These are phyloP conservation scores for Penstemon barbatus DNA, from an alignment of 257 asterid species.

Conservation along the genomic window DNA sequence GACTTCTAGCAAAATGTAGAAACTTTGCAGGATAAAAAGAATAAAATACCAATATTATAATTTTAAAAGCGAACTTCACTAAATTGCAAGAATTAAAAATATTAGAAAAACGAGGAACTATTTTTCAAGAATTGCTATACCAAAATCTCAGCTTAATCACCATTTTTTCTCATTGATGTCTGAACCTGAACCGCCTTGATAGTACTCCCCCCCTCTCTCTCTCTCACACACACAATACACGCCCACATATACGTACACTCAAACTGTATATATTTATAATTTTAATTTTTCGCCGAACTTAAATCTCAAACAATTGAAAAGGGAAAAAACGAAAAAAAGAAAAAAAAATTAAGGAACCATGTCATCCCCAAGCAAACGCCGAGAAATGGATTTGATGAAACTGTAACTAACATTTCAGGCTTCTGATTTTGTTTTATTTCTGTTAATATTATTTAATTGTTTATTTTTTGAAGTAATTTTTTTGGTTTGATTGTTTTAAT, in stretches of 20 bases:
- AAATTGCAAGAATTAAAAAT: no score
- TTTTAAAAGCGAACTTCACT: no score
- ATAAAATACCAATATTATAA: no score
- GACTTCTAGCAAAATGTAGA: no score
- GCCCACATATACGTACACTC: slow-evolving; percentile 2
- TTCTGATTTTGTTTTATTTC: slow-evolving; percentile 9
- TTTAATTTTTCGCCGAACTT: slow-evolving; percentile 4
- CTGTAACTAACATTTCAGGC: slow-evolving; percentile 50
- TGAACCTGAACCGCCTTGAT: slow-evolving; percentile 28
- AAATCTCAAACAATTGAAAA: slow-evolving; percentile 19
- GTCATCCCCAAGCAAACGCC: slow-evolving; percentile 91
- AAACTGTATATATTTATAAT: background rate
- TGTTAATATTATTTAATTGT: background rate
- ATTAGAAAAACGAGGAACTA: slow-evolving; percentile 4
- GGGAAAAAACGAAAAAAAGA: background rate
- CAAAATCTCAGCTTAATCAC: slow-evolving; percentile 26
- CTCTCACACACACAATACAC: slow-evolving; percentile 6
- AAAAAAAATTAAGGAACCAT: slow-evolving; percentile 35
- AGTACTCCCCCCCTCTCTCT: background rate
- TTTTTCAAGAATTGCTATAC: slow-evolving; percentile 18
- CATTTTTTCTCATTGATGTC: slow-evolving; percentile 34
- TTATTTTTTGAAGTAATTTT: background rate
- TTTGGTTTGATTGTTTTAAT: slow-evolving; percentile 30
- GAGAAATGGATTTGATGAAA: slow-evolving; percentile 96
- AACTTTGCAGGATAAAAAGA: no score